Percentiles rank a stretch among this genome's conserved stretches.
These are phyloP conservation scores for Venturia oleaginea DNA, from an alignment of 2,329 filamentous ascomycete genomes.

Conservation along the genomic window DNA sequence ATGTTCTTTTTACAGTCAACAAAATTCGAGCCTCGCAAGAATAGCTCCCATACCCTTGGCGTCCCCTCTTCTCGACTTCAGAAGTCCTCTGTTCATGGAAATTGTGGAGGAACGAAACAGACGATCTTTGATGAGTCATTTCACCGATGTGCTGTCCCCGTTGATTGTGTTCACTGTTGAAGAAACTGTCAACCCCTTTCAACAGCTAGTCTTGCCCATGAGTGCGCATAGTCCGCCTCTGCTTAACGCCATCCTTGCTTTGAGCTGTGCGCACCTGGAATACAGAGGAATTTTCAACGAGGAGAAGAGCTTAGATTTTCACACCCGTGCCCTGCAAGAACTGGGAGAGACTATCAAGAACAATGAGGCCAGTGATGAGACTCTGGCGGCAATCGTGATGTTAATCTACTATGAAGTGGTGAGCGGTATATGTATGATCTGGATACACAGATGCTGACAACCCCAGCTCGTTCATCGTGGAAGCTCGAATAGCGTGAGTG, in stretches of 20 bases:
- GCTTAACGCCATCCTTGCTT: slow-evolving; percentile 1
- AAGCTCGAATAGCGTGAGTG: background rate
- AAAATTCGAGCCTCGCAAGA: background rate
- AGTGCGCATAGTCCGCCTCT: background rate
- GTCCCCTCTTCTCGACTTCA: background rate
- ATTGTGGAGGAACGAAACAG: background rate
- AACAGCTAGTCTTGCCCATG: background rate
- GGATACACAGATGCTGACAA: background rate
- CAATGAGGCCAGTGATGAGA: background rate
- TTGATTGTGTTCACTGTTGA: slow-evolving; percentile 1
- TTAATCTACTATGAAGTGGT: slow-evolving; percentile 10
- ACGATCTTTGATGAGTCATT: background rate
- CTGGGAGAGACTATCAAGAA: background rate
- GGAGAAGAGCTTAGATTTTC: slow-evolving; percentile 1
- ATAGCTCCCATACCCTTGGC: background rate
- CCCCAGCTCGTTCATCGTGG: slow-evolving; percentile 4
- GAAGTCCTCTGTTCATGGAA: slow-evolving; percentile 1
- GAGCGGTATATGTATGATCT: background rate
- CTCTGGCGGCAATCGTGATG: slow-evolving; percentile 7
- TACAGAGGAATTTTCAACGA: background rate
- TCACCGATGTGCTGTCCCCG: background rate
- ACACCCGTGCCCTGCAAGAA: slow-evolving; percentile 1
- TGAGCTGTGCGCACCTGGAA: slow-evolving; percentile 7
- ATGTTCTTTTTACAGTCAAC: background rate
- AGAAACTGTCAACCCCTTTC: slow-evolving; percentile 4